Conservation (phyloP, 228 moss, liverwort and hornwort species). For the Sphagnum magellanicum region DNA sequence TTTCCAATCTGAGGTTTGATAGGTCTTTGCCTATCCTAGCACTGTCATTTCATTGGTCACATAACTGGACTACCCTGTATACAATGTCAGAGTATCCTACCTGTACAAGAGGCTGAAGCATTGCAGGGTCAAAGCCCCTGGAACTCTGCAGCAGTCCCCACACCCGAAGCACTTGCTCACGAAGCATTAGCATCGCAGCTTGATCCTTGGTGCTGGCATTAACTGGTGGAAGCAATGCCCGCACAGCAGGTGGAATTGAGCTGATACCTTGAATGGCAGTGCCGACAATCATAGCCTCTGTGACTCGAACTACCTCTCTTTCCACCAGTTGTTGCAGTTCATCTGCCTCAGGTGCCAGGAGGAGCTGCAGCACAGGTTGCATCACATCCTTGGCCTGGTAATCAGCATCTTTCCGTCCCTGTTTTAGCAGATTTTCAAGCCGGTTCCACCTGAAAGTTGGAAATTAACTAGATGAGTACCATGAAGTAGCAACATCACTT, state of each 20-base stretch:
- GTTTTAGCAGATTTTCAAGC: slow-evolving; percentile 81
- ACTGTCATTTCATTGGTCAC: too few species aligned
- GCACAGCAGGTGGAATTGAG: slow-evolving; percentile 60
- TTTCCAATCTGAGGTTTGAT: too few species aligned
- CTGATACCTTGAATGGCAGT: slow-evolving; percentile 58
- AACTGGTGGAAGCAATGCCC: slow-evolving; percentile 47
- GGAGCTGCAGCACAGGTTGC: slow-evolving; percentile 81
- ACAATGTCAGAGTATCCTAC: slow-evolving; percentile 8
- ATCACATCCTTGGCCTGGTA: slow-evolving; percentile 78
- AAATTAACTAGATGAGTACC: not conserved
- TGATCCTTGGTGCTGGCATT: slow-evolving; percentile 56
- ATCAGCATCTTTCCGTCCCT: slow-evolving; percentile 86
- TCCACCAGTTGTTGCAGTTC: slow-evolving; percentile 66
- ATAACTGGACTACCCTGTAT: too few species aligned
- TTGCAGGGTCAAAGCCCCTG: slow-evolving; percentile 71
- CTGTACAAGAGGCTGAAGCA: slow-evolving; percentile 76
- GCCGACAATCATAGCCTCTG: slow-evolving; percentile 72
- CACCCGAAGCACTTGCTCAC: slow-evolving; percentile 77
- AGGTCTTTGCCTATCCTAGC: too few species aligned
- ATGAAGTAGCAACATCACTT: too few species aligned
- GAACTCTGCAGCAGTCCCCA: slow-evolving; percentile 75
- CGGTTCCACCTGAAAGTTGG: slow-evolving; percentile 76
- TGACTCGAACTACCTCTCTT: slow-evolving; percentile 56
- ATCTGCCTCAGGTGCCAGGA: slow-evolving; percentile 76
- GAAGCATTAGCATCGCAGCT: slow-evolving; percentile 64